Conservation (phyloP, 257 asterid species). For the Gentiana macrophylla region DNA sequence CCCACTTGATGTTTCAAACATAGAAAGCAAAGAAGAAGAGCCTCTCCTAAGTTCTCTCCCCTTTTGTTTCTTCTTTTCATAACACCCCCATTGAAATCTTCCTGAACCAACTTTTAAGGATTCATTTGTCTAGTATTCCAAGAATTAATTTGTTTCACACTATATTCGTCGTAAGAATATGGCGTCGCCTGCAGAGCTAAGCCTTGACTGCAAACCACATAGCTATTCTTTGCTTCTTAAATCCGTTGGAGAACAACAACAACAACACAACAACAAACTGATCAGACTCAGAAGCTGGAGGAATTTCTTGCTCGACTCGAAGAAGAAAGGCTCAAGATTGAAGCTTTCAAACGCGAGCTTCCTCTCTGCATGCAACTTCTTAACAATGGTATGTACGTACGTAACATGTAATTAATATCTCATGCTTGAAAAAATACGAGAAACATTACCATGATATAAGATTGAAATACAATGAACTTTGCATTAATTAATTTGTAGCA, state of each 20-base stretch:
- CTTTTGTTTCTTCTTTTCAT: slow-evolving; percentile 3
- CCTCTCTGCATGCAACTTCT: slow-evolving; percentile 98
- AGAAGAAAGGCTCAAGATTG: slow-evolving; percentile 89
- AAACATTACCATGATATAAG: no score
- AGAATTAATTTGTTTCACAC: no score
- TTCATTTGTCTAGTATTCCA: no score
- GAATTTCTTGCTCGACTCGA: slow-evolving; percentile 71
- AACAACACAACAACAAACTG: neutral
- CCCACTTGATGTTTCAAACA: slow-evolving; percentile 23
- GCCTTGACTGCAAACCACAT: slow-evolving; percentile 72
- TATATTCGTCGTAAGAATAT: slow-evolving; percentile 8
- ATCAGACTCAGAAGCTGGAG: slow-evolving; percentile 56
- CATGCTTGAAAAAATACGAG: no score
- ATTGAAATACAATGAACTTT: neutral
- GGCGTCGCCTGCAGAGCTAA: slow-evolving; percentile 61
- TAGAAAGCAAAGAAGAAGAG: slow-evolving; percentile 3
- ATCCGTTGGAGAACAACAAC: slow-evolving; percentile 41
- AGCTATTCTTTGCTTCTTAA: slow-evolving; percentile 57
- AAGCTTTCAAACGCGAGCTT: slow-evolving; percentile 95
- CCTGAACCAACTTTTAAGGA: slow-evolving; percentile 10
- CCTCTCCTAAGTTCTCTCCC: neutral
- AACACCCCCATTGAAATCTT: neutral
- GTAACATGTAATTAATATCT: neutral
- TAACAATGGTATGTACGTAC: slow-evolving; percentile 45
- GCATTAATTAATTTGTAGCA: no score